Evolutionary conservation across 441 rosid genomes (phyloP).

Genomic region (Eruca vesicaria): DNA sequence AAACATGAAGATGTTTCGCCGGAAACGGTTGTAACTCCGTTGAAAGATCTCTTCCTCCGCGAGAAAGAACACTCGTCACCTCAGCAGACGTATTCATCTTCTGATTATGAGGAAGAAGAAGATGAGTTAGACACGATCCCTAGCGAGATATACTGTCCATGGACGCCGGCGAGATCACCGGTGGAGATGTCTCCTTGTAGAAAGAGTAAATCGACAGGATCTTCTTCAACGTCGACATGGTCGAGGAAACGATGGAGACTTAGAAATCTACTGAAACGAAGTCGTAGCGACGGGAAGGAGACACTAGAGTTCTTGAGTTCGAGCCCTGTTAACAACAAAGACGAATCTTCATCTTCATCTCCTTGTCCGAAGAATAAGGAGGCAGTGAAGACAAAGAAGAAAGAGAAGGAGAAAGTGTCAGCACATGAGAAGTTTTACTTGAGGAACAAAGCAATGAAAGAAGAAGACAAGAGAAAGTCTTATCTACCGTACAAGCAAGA

Average conservation of each 20-base stretch:
- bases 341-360: background rate
- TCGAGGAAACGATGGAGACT: slow-evolving; percentile 58
- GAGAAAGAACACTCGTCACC: slow-evolving; percentile 31
- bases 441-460: slow-evolving; percentile 55
- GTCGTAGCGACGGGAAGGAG: slow-evolving; percentile 73
- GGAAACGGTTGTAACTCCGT: slow-evolving; percentile 35
- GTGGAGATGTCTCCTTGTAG: slow-evolving; percentile 53
- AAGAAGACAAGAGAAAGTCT: slow-evolving; percentile 55
- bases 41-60: slow-evolving; percentile 47
- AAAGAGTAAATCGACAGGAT: slow-evolving; percentile 76
- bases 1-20: slow-evolving; percentile 31
- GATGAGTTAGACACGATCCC: slow-evolving; percentile 54
- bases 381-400: slow-evolving; percentile 3
- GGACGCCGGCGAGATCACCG: slow-evolving; percentile 59
- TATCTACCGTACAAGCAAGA: slow-evolving; percentile 74
- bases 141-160: slow-evolving; percentile 61
- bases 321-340: background rate
- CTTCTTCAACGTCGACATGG: slow-evolving; percentile 41
- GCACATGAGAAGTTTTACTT: slow-evolving; percentile 65
- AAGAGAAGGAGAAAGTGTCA: slow-evolving; percentile 34
- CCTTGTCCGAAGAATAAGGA: background rate
- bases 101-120: slow-evolving; percentile 37
- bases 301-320: slow-evolving; percentile 40
- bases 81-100: slow-evolving; percentile 41
- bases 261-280: slow-evolving; percentile 61